Conservation (phyloP, 306 rosid genomes). For the Heteromeles arbutifolia region DNA sequence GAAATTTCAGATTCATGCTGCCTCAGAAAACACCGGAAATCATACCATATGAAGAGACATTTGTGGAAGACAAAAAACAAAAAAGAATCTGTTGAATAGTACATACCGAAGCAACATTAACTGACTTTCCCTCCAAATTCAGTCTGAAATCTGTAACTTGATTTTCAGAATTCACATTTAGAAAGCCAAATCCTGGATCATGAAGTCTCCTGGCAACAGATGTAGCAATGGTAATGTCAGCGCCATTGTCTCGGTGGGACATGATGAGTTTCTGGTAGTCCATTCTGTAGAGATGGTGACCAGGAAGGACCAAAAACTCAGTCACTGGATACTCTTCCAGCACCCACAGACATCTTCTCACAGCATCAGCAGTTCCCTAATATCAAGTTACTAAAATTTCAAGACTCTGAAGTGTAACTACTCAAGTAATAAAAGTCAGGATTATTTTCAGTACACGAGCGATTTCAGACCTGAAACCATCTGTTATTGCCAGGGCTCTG, state of each 20-base stretch:
- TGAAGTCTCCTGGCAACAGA: slow-evolving; percentile 12
- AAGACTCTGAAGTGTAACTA: background rate
- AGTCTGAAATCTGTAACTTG: slow-evolving; percentile 19
- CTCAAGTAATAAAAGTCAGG: background rate
- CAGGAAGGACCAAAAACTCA: slow-evolving; percentile 38
- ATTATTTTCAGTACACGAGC: background rate
- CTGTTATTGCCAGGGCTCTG: slow-evolving; percentile 25
- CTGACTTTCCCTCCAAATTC: slow-evolving; percentile 2
- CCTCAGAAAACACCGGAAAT: background rate
- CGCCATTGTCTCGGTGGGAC: slow-evolving; percentile 20
- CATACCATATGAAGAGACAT: background rate
- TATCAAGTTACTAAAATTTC: background rate
- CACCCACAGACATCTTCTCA: slow-evolving; percentile 39
- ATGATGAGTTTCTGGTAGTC: slow-evolving; percentile 29
- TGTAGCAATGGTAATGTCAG: slow-evolving; percentile 34
- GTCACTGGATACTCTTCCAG: slow-evolving; percentile 19
- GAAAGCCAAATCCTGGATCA: slow-evolving; percentile 31
- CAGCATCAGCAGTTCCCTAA: slow-evolving; percentile 40
- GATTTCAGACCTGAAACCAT: slow-evolving; percentile 34
- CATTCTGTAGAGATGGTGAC: slow-evolving; percentile 38
- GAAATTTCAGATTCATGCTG: background rate
- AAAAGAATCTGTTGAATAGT: background rate
- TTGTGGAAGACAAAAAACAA: background rate
- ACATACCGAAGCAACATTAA: slow-evolving; percentile 15
- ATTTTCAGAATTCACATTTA: slow-evolving; percentile 11